These are phyloP conservation scores for Neofusicoccum sp. DNA, from an alignment of 2,329 filamentous ascomycete species.

Conservation along the genomic window DNA sequence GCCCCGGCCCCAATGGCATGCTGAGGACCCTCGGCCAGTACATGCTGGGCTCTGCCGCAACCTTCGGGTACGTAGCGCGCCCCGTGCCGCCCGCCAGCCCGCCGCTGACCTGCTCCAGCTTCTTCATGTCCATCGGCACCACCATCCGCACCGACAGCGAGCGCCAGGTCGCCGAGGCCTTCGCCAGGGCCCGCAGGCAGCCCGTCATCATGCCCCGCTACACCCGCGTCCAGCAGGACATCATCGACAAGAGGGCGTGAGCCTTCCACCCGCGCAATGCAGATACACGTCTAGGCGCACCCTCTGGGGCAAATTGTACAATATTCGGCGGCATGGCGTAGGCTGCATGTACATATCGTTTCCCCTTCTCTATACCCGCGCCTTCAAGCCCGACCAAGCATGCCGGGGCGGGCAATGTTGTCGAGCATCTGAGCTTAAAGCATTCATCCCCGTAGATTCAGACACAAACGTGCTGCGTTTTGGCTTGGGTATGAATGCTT, in stretches of 20 bases:
- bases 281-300: not conserved
- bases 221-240: conserved; percentile 18
- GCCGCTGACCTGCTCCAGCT: conserved; percentile 50
- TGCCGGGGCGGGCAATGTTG: too few relatives aligned
- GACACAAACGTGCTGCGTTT: too few relatives aligned
- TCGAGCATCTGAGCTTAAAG: too few relatives aligned
- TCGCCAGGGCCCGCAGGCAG: conserved; percentile 68
- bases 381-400: not conserved
- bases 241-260: conserved; percentile 1
- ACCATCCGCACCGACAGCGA: conserved; percentile 92
- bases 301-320: not conserved
- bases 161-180: conserved; percentile 73
- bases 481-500: too few relatives aligned
- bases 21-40: conserved; percentile 95
- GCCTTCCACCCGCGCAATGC: not conserved
- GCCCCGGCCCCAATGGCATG: conserved; percentile 89
- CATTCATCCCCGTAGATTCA: too few relatives aligned
- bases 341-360: conserved; percentile 15
- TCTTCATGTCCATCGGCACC: conserved; percentile 99
- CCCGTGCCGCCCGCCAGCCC: not conserved
- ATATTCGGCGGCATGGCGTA: not conserved
- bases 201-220: conserved; percentile 64
- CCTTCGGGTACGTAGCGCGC: conserved; percentile 69
- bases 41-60: conserved; percentile 92
- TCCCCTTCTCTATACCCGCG: conserved; percentile 8